phyloP scores from a whole-genome alignment of 2,329 filamentous ascomycete species.

The Epichloe coenophiala region DNA sequence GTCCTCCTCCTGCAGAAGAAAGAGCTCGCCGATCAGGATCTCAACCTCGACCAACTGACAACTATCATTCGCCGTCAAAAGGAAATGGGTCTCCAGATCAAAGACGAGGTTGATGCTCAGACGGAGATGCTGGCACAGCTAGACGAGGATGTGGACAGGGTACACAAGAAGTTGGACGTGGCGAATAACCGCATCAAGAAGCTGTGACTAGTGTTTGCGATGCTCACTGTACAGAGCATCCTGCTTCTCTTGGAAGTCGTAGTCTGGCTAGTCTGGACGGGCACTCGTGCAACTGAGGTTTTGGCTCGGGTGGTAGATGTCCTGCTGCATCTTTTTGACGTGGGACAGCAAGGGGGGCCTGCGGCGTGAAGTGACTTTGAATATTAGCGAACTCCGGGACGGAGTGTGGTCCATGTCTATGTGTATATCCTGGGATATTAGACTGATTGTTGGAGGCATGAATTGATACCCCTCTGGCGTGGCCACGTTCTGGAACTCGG shows the following conservation, averaged over 20 bases:
- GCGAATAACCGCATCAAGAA: constrained; percentile 60
- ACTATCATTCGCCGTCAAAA: constrained; percentile 59
- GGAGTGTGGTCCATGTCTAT: background rate
- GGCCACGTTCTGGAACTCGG: background rate
- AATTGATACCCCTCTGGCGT: background rate
- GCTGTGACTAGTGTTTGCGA: constrained; percentile 33
- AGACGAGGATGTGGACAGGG: constrained; percentile 51
- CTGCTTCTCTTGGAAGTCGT: constrained; percentile 16
- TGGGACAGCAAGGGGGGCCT: constrained; percentile 1
- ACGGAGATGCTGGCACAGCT: constrained; percentile 55
- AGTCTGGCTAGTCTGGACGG: constrained; percentile 20
- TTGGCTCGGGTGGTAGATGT: constrained; percentile 17
- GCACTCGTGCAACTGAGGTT: constrained; percentile 10
- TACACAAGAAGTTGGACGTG: constrained; percentile 56
- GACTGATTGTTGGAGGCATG: background rate
- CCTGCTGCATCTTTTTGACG: constrained; percentile 14
- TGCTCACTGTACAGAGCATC: constrained; percentile 13
- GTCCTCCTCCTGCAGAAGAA: constrained; percentile 61
- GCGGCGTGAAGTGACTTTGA: background rate
- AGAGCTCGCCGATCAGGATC: constrained; percentile 62
- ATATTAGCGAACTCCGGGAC: background rate
- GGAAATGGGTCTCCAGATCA: constrained; percentile 65
- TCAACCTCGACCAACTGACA: constrained; percentile 54
- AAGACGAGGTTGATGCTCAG: constrained; percentile 59
- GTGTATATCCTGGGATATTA: background rate